Evolutionary conservation across 352 stramenopile species (phyloP).

Genomic region (Phytopythium ostracodes): DNA sequence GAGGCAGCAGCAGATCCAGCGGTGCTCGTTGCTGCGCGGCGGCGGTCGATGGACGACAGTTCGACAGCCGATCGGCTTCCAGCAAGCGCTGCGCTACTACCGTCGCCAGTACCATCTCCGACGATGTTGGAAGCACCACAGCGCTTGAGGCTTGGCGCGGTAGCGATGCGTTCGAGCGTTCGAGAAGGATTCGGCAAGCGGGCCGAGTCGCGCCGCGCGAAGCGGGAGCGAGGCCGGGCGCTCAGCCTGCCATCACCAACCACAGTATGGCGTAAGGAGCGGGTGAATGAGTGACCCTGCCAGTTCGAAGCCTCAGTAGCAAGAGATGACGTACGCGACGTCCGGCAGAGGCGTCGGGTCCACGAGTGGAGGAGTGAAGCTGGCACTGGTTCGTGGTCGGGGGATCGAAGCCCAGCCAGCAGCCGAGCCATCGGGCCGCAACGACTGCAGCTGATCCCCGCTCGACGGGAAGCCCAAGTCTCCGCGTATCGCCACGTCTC

Average conservation of each 20-base stretch:
- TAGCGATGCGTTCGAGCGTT: constrained; percentile 31
- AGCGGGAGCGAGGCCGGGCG: constrained; percentile 44
- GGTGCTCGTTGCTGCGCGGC: too few relatives aligned
- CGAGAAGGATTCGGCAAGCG: constrained; percentile 19
- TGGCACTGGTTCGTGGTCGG: constrained; percentile 11
- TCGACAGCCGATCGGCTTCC: background rate
- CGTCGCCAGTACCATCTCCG: background rate
- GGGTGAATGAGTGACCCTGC: too few relatives aligned
- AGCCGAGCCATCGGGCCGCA: constrained; percentile 1
- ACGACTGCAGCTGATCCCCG: background rate
- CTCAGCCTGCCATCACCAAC: constrained; percentile 22
- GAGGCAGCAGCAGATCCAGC: background rate
- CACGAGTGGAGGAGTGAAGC: constrained; percentile 7
- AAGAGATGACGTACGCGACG: constrained; percentile 7
- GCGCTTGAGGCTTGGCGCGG: constrained; percentile 13
- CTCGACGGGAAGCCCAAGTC: constrained; percentile 3
- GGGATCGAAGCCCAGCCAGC: constrained; percentile 9
- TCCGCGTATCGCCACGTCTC: constrained; percentile 6
- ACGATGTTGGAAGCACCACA: background rate
- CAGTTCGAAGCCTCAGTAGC: background rate
- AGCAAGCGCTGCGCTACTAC: background rate
- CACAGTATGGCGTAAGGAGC: too few relatives aligned
- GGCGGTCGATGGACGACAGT: background rate
- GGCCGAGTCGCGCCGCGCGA: constrained; percentile 41
- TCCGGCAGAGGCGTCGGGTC: constrained; percentile 12